These are phyloP conservation scores for Scedosporium minutisporum DNA, from an alignment of 2,329 filamentous ascomycete species.

Conservation along the genomic window DNA sequence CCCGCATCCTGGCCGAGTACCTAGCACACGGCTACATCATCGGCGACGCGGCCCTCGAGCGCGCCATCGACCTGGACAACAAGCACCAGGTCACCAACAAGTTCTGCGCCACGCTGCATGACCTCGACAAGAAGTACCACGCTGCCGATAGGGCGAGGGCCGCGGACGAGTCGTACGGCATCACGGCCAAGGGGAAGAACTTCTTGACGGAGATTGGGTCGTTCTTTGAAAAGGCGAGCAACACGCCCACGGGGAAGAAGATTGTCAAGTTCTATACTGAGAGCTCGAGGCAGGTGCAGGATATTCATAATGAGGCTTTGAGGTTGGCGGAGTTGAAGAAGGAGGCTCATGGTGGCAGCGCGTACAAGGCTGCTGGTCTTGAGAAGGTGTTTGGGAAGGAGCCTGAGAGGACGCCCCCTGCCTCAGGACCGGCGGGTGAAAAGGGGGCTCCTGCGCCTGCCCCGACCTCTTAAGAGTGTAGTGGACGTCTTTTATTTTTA, in stretches of 20 bases:
- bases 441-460: neutral
- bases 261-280: slow-evolving; percentile 80
- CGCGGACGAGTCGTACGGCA: slow-evolving; percentile 75
- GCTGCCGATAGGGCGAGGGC: slow-evolving; percentile 78
- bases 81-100: slow-evolving; percentile 76
- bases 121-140: slow-evolving; percentile 78
- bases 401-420: neutral
- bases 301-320: slow-evolving; percentile 86
- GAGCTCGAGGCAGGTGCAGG: slow-evolving; percentile 78
- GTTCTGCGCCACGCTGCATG: slow-evolving; percentile 67
- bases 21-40: slow-evolving; percentile 89
- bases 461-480: neutral
- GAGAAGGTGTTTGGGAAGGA: slow-evolving; percentile 49
- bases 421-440: neutral
- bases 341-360: slow-evolving; percentile 47
- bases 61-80: slow-evolving; percentile 77
- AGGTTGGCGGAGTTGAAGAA: slow-evolving; percentile 84
- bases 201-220: slow-evolving; percentile 59
- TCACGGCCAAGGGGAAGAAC: slow-evolving; percentile 61
- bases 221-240: slow-evolving; percentile 91
- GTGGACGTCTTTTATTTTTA: neutral
- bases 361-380: slow-evolving; percentile 49
- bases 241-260: slow-evolving; percentile 80
- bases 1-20: slow-evolving; percentile 91
- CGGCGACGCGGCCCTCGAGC: slow-evolving; percentile 64